Conservation (phyloP, 1,284 basidiomycete genomes). For the Agaricales sp. region DNA sequence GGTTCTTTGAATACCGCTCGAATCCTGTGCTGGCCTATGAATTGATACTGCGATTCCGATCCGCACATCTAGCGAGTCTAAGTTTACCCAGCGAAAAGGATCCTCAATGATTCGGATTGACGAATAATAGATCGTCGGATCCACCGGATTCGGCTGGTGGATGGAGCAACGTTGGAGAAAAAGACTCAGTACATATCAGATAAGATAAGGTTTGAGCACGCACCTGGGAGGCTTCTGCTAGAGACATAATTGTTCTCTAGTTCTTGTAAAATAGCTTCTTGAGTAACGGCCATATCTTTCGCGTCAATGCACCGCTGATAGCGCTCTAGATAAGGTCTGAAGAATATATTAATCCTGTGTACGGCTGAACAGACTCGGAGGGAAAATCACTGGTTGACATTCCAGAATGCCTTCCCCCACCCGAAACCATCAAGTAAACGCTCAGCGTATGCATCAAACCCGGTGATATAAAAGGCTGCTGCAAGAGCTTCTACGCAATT, state of each 20-base stretch:
- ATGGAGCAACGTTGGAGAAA: background rate
- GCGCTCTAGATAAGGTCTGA: constrained; percentile 52
- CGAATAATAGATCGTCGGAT: background rate
- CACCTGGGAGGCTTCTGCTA: background rate
- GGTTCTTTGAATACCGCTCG: too few relatives aligned
- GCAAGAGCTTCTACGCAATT: constrained; percentile 92
- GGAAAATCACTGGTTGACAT: constrained; percentile 62
- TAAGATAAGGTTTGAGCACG: too few relatives aligned
- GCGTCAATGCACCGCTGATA: constrained; percentile 65
- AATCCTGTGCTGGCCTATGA: too few relatives aligned
- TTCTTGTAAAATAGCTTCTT: constrained; percentile 67
- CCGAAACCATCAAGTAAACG: constrained; percentile 70
- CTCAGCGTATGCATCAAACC: constrained; percentile 75
- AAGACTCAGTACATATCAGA: background rate
- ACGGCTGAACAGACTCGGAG: background rate
- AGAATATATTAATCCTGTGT: too few relatives aligned
- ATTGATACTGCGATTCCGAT: too few relatives aligned
- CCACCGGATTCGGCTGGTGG: background rate
- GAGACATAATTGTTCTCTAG: constrained; percentile 45
- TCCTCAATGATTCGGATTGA: background rate
- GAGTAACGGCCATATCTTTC: constrained; percentile 54
- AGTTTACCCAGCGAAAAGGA: too few relatives aligned
- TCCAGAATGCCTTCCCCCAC: constrained; percentile 82
- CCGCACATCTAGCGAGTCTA: too few relatives aligned
- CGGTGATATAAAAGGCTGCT: constrained; percentile 87